Evolutionary conservation across 2,329 filamentous ascomycete species (phyloP), one percentile per base, ranked within the genome.

Genomic region (Claviceps humidiphila): DNA sequence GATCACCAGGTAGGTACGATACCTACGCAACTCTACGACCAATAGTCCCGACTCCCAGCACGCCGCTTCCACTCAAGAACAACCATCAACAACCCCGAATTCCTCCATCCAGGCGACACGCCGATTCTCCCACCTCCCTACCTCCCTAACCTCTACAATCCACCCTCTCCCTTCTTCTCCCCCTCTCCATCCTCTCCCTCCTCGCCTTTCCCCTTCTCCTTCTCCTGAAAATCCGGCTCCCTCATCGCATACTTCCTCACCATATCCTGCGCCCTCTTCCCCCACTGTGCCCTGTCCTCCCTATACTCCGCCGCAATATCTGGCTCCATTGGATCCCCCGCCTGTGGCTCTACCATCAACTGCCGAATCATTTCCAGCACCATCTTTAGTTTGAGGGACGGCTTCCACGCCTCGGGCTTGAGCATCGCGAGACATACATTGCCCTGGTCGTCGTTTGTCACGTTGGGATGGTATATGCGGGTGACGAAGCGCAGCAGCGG

Each of bases 381-480:
- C 51, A 81, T 79, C 46, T 71, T 70, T 58, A 95, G 78, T 71
- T 84, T 85, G 62, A 84, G 87, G 55, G 84, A 84, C 17, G 90
- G 90, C 76, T 95, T 96, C 90, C 90, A 96, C 69, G 88, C 84
- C 62, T 95, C 89, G 34, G 84, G 68, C 65, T 90, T 88, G 60
- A 96, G 80, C 68, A 90, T 79, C 55, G 81, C 82, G 45, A 96
- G 76, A 70, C 90, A 96, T 80, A 96, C 87, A 70, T 78, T 84
- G 56, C 90, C 90, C 59, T 82, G 80, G 64, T 80, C 78, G 68
- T 95, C 89, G 76, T 95, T 93, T 64, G 85, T 89, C 54, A 96
- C 80, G 71, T 96, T 96, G 45, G 90, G 89, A 73, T 96, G 90
- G 78, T 95, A 96, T 74, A 95, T 87, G 71, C 90, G 91, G 50